Evolutionary conservation across 495 filamentous ascomycete species (phyloP), one percentile per base, ranked within the genome.

Genomic region (Geopyxis carbonaria): DNA sequence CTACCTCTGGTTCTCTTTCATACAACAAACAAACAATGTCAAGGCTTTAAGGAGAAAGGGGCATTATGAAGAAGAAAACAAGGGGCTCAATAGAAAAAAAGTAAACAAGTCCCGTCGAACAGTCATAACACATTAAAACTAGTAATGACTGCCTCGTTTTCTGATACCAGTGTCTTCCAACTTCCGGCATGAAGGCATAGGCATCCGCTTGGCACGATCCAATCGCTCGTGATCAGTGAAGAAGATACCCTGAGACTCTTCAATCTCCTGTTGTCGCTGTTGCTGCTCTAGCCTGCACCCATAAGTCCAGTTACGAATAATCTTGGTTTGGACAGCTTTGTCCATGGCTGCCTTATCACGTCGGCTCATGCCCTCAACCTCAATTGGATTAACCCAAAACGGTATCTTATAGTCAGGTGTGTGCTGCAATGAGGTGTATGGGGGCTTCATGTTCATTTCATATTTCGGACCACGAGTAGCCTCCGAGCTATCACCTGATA

Each of bases 161-260:
- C 14, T 35, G 42, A 41, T 14, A 9, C 51, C 48, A 31, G 60
- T 38, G 2, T 45, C 45, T 21, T 47, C 45, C 16, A 63, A 43
- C 9, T 40, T 55, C 21, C 46, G 42, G 33, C 60, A 63, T 27
- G 39, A 46, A 4, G 43, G 48, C 47, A 63, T 41, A 10, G 73
- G 67, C 69, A 78, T 69, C 9, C 64, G 61, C 15, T 69, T 61
- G 14, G 80, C 80, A 44, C 61, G 58, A 44, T 69, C 64, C 74
- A 93, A 72, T 67, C 80, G 84, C 39, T 76, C 76, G 31, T 68
- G 63, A 54, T 97, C 84, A 28, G 68, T 69, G 60, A 70, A 81
- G 51, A 95, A 85, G 79, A 82, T 93, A 9, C 89, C 87, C 50
- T 79, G 73, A 2, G 89, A 86, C 22, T 80, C 78, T 35, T 93